phyloP scores from a whole-genome alignment of 805 yeast species.

The Isabelozyma rhagii region DNA sequence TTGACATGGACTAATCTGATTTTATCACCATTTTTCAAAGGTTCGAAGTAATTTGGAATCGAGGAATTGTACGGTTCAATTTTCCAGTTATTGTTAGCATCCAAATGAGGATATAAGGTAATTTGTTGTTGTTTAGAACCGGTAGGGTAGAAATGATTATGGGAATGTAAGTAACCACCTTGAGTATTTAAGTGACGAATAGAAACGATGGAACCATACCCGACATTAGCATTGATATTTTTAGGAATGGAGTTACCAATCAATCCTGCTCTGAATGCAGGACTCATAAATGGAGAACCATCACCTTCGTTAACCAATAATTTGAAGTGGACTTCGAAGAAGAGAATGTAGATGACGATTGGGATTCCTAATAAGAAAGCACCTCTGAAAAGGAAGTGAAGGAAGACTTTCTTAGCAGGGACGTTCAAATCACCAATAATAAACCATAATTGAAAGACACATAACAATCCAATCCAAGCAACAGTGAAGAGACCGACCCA shows the following conservation, averaged over 20 bases:
- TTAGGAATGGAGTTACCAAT: conserved; percentile 59
- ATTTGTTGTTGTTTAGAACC: conserved; percentile 86
- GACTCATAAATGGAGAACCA: conserved; percentile 68
- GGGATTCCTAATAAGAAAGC: conserved; percentile 58
- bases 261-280: conserved; percentile 67
- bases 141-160: conserved; percentile 62
- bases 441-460: conserved; percentile 66
- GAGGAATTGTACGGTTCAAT: conserved; percentile 65
- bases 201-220: conserved; percentile 65
- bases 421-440: conserved; percentile 66
- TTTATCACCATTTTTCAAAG: conserved; percentile 65
- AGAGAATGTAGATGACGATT: conserved; percentile 47
- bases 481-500: conserved; percentile 85
- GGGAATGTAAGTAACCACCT: conserved; percentile 86
- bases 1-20: conserved; percentile 60
- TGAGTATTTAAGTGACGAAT: conserved; percentile 66
- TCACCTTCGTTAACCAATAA: conserved; percentile 61
- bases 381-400: conserved; percentile 52
- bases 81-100: conserved; percentile 68
- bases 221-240: conserved; percentile 61
- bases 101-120: conserved; percentile 77
- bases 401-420: conserved; percentile 38
- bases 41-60: conserved; percentile 57
- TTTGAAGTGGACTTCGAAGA: conserved; percentile 63
- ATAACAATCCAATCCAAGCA: conserved; percentile 69